A percentile compares a stretch with the other conserved stretches of the same genome.
phyloP scores from a whole-genome alignment of 2,329 filamentous ascomycete species.

The Colletotrichum zoysiae region DNA sequence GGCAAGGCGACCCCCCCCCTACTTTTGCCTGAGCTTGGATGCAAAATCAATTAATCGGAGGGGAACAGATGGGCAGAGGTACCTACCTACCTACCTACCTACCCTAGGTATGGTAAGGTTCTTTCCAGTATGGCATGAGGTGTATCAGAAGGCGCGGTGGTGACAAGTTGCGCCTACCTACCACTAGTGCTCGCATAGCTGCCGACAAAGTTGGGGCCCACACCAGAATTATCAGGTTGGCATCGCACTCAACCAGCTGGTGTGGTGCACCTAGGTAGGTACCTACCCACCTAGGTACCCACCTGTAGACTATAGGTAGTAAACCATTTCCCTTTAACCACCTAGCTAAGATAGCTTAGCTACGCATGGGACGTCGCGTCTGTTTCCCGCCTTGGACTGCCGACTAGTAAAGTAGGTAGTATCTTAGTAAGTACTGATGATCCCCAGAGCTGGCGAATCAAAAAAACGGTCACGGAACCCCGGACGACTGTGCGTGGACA shows the following conservation, averaged over 20 bases:
- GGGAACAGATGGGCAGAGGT: too few relatives aligned
- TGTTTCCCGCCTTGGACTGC: slow-evolving; percentile 27
- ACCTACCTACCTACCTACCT: too few relatives aligned
- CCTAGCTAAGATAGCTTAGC: not conserved
- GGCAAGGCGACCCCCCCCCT: not conserved
- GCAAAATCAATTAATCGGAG: not conserved
- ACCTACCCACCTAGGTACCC: too few relatives aligned
- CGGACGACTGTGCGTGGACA: slow-evolving; percentile 9
- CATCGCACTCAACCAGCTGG: too few relatives aligned
- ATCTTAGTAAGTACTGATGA: not conserved
- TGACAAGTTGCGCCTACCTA: not conserved
- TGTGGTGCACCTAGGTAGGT: too few relatives aligned
- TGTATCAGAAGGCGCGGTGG: not conserved
- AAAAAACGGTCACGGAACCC: not conserved
- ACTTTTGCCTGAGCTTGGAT: not conserved
- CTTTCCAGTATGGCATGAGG: not conserved
- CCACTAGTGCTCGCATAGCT: too few relatives aligned
- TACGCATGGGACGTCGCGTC: slow-evolving; percentile 23
- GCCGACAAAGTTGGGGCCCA: too few relatives aligned
- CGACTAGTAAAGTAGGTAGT: not conserved
- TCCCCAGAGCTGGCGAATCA: slow-evolving; percentile 23
- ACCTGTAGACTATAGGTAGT: too few relatives aligned
- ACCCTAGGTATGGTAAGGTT: not conserved
- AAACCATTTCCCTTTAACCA: not conserved
- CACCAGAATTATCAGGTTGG: too few relatives aligned